Evolutionary conservation across 2,329 filamentous ascomycete species (phyloP), one percentile per base, ranked within the genome.

Genomic region (Alternaria alternata): DNA sequence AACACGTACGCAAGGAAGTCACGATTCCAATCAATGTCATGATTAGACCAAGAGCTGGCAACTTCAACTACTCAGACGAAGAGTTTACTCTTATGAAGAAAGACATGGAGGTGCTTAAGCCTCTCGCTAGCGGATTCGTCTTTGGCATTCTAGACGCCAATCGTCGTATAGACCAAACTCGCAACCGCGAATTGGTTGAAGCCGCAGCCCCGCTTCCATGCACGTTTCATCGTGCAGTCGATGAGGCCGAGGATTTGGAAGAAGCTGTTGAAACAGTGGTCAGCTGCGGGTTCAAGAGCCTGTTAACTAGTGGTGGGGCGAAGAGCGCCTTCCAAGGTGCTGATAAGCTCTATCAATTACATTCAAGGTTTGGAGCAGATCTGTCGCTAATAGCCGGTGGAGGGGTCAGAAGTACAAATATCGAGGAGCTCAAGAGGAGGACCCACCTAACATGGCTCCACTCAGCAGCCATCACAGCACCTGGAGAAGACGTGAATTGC

Each of bases 191-290:
- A 47, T 69, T 86, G 6, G 79, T 87, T 0, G 55, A 68, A 12
- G 61, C 78, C 3, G 83, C 84, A 1, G 68, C 63, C 3, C 77
- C 79, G 4, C 67, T 79, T 26, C 80, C 81, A 3, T 86, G 84
- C 66, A 86, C 84, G 3, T 87, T 87, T 53, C 85, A 87, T 67
- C 79, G 84, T 7, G 85, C 85, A 0, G 84, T 87, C 62, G 85
- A 87, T 66, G 65, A 76, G 42, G 77, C 81, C 1, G 36, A 43
- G 5, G 70, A 78, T 62, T 53, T 71, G 12, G 57, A 67, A 0
- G 52, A 67, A 44, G 79, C 75, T 1, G 65, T 81, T 9, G 70
- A 79, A 8, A 73, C 73, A 18, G 71, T 84, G n/a, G 68, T 80
- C 0, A 57, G 51, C 1, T 80, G 80, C 54, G 83, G 84, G 1